These are phyloP conservation scores for Elsinoe fawcettii DNA, from an alignment of 2,329 filamentous ascomycete genomes.

Conservation along the genomic window DNA sequence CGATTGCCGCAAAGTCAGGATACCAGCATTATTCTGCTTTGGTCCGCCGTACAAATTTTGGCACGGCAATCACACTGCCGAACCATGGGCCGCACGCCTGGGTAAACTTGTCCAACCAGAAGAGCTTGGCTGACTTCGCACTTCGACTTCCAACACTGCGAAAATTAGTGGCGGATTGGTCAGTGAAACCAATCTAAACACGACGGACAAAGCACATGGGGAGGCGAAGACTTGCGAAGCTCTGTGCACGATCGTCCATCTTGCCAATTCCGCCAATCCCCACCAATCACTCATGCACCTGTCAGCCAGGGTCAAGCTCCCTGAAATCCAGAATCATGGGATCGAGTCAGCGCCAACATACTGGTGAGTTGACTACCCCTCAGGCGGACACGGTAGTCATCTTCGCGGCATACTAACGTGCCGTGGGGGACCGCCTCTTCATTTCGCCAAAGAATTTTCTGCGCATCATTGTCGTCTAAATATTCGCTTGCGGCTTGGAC, in stretches of 20 bases:
- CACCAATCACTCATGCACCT: background rate
- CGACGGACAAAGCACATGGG: background rate
- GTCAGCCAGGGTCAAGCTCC: background rate
- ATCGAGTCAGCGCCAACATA: no score
- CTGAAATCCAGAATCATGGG: no score
- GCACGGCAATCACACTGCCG: background rate
- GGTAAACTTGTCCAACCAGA: background rate
- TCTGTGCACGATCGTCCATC: background rate
- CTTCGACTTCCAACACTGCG: no score
- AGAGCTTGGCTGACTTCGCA: background rate
- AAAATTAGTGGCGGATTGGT: background rate
- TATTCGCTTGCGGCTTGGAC: no score
- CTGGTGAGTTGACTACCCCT: no score
- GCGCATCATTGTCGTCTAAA: no score
- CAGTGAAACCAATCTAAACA: background rate
- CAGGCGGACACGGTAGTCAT: no score
- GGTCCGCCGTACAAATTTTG: background rate
- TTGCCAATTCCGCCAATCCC: background rate
- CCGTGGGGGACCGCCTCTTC: no score
- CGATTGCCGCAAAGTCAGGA: background rate
- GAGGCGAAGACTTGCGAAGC: background rate
- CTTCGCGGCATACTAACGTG: no score
- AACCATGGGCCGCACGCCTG: no score
- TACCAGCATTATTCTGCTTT: background rate
- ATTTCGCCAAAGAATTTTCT: no score